These are phyloP conservation scores for Phaeodactylum tricornutum DNA, from an alignment of 108 stramenopile species.

Conservation along the genomic window DNA sequence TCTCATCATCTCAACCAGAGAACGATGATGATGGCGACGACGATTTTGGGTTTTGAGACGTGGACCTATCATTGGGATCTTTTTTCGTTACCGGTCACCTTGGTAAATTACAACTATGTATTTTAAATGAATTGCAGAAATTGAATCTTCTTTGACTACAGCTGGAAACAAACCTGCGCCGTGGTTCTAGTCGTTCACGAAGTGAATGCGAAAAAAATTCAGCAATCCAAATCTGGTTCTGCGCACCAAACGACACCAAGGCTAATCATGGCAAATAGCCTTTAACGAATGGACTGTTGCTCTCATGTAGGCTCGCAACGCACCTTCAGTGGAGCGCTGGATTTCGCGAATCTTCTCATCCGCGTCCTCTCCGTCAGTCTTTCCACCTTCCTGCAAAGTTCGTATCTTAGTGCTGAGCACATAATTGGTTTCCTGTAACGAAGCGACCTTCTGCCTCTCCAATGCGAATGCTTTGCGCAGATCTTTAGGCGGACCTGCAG, in stretches of 20 bases:
- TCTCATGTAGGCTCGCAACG: conserved; percentile 8
- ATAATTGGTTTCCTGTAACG: too few relatives aligned
- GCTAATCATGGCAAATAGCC: neutral
- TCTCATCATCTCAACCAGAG: neutral
- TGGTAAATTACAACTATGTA: neutral
- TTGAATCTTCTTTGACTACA: neutral
- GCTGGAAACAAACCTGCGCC: neutral
- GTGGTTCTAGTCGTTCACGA: neutral
- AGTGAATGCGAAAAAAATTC: neutral
- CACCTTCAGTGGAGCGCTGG: neutral
- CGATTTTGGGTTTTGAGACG: neutral
- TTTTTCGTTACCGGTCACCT: neutral
- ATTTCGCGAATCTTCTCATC: too few relatives aligned
- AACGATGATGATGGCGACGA: conserved; percentile 7
- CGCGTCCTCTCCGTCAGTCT: too few relatives aligned
- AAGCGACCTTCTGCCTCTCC: too few relatives aligned
- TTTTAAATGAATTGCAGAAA: neutral
- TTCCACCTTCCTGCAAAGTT: too few relatives aligned
- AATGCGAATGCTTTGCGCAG: too few relatives aligned
- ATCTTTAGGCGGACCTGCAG: too few relatives aligned
- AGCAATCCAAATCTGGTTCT: neutral
- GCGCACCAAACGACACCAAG: neutral
- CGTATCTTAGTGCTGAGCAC: too few relatives aligned
- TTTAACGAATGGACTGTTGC: conserved; percentile 1
- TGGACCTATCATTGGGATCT: too few relatives aligned